Percentiles rank a stretch among this genome's conserved stretches.
These are phyloP conservation scores for Psidium guajava DNA, from an alignment of 345 rosid species.

Conservation along the genomic window DNA sequence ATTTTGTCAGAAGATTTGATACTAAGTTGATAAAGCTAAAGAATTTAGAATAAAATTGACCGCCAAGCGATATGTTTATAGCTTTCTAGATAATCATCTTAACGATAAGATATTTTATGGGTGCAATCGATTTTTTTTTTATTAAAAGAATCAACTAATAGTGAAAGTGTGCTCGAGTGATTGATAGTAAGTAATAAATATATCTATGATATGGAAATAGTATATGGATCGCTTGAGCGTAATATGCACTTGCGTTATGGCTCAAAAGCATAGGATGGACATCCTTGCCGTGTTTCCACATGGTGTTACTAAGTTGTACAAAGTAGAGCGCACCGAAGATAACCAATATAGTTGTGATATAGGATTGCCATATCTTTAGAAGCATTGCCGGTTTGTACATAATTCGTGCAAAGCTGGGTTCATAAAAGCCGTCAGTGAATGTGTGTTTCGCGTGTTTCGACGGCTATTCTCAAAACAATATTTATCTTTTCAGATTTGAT, in stretches of 20 bases:
- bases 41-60: accelerated
- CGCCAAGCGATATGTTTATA: too few relatives aligned
- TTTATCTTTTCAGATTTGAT: neutral
- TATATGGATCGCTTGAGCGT: neutral
- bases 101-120: neutral
- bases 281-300: neutral
- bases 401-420: neutral
- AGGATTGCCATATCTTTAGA: neutral
- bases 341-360: neutral
- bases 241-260: neutral
- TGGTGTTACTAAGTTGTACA: neutral
- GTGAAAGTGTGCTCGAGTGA: neutral
- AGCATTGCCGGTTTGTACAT: neutral
- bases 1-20: accelerated
- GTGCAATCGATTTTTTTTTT: neutral
- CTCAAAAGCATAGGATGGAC: neutral
- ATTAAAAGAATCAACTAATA: neutral
- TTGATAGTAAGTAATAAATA: neutral
- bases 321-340: neutral
- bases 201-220: neutral
- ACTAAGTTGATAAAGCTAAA: neutral
- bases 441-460: neutral
- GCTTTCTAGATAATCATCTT: neutral
- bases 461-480: neutral
- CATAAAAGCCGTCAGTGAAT: neutral